These are phyloP conservation scores for Citrullus amarus DNA, from an alignment of 306 rosid genomes.

Conservation along the genomic window DNA sequence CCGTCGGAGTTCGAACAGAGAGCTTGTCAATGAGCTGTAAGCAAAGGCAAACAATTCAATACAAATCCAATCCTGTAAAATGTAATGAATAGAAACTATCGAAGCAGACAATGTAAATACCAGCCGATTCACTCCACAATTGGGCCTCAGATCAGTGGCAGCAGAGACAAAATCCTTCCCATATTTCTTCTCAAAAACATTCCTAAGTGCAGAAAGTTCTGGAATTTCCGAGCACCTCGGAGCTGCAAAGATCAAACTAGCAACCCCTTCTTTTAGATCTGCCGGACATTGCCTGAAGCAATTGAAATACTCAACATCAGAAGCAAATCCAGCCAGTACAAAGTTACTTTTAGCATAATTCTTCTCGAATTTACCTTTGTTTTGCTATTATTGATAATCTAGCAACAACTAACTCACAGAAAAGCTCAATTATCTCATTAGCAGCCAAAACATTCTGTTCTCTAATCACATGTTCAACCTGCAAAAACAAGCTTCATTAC, in stretches of 20 bases:
- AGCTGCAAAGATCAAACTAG: slow-evolving; percentile 83
- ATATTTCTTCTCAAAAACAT: slow-evolving; percentile 82
- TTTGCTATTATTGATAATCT: slow-evolving; percentile 79
- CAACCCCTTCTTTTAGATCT: slow-evolving; percentile 90
- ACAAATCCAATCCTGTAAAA: neutral
- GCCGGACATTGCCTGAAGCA: slow-evolving; percentile 79
- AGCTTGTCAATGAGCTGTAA: slow-evolving; percentile 86
- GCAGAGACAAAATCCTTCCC: slow-evolving; percentile 91
- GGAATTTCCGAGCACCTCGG: slow-evolving; percentile 97
- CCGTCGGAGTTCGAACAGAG: slow-evolving; percentile 73
- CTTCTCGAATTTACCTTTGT: slow-evolving; percentile 47
- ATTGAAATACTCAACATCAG: slow-evolving; percentile 9
- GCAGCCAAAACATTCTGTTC: slow-evolving; percentile 93
- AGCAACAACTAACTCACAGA: slow-evolving; percentile 73
- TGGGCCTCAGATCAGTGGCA: slow-evolving; percentile 81
- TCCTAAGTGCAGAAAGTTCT: slow-evolving; percentile 52
- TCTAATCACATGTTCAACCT: slow-evolving; percentile 97
- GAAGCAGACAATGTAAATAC: slow-evolving; percentile 18
- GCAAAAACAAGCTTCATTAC: slow-evolving; percentile 6
- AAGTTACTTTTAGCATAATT: no score
- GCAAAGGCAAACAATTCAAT: neutral
- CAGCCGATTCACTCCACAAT: slow-evolving; percentile 82
- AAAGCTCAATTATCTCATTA: slow-evolving; percentile 85
- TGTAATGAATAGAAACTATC: neutral
- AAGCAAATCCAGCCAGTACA: neutral